A percentile compares a stretch with the other conserved stretches of the same genome.
phyloP scores from a whole-genome alignment of 805 yeast species.

The Myxozyma sirexii region DNA sequence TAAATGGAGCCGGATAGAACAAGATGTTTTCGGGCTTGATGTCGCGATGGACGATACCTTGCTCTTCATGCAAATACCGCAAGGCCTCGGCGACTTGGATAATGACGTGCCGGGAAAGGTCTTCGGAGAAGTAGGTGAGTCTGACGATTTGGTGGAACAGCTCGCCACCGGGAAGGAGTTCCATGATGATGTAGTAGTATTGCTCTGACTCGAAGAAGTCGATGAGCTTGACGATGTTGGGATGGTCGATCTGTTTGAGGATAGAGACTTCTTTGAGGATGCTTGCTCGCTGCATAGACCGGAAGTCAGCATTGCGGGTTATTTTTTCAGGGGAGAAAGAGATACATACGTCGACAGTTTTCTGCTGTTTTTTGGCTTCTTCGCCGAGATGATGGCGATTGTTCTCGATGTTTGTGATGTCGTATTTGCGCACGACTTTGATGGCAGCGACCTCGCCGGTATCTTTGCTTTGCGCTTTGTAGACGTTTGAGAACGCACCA shows the following conservation, averaged over 20 bases:
- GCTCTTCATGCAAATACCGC: constrained; percentile 68
- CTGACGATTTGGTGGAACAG: constrained; percentile 78
- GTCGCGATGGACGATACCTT: constrained; percentile 76
- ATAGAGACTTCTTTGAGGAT: constrained; percentile 73
- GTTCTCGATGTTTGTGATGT: constrained; percentile 32
- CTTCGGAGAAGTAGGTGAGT: constrained; percentile 74
- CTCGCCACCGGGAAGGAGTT: constrained; percentile 76
- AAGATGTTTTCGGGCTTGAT: constrained; percentile 79
- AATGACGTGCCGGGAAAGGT: constrained; percentile 70
- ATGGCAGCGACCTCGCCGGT: constrained; percentile 62
- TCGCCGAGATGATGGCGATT: constrained; percentile 28
- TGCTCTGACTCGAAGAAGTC: constrained; percentile 55
- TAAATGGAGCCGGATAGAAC: constrained; percentile 57
- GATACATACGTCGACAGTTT: constrained; percentile 29
- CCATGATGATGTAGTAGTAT: constrained; percentile 66
- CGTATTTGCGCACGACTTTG: constrained; percentile 68
- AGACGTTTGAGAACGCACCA: constrained; percentile 90
- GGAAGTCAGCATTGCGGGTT: constrained; percentile 4
- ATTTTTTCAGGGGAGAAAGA: background rate
- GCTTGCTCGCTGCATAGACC: constrained; percentile 46
- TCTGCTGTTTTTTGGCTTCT: constrained; percentile 33
- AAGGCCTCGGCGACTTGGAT: constrained; percentile 71
- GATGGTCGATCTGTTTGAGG: constrained; percentile 65
- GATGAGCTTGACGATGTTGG: constrained; percentile 60
- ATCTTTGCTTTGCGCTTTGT: constrained; percentile 60